Evolutionary conservation across 2,329 filamentous ascomycete genomes (phyloP), one percentile per base, ranked within the genome.

Genomic region (Endocalyx cinctus): DNA sequence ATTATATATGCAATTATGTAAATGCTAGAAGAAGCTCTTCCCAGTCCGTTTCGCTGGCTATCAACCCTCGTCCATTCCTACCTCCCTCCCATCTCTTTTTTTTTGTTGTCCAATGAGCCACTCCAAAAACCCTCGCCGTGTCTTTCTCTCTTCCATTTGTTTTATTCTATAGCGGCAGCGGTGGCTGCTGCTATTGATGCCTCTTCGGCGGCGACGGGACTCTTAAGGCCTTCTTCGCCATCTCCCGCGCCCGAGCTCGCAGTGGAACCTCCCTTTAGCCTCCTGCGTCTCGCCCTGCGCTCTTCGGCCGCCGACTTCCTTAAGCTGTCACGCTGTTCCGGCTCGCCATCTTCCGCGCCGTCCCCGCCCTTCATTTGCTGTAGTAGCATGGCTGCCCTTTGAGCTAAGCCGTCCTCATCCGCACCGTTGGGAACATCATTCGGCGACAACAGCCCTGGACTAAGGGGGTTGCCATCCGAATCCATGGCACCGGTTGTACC

Each of bases 331-430:
- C 78, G 61, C 61, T 72, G 65, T 55, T 77, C 66, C 14, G 63
- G 64, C 22, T 68, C 64, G 4, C 70, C 73, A 13, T 69, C 72
- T 15, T 74, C 76, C 35, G 47, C 77, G 26, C 79, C 74, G 30
- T 81, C 76, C 26, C 75, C 74, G 17, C 75, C 72, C 38, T 87
- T 77, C 60, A 96, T 82, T 28, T 87, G 87, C 54, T 94, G 85
- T 18, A 97, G 68, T 57, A 96, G 67, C 43, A 82, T 77, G 2
- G 87, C 87, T 3, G 90, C 89, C 33, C 88, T 78, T 47, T 89
- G 84, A 4, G 87, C 89, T 17, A 97, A 79, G 44, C 94, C 87
- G 58, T 89, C 72, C 38, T 74, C 72, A 31, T 64, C 63, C n/a
- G 33, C 44, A 32, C 35, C 46, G 10, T 45, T 40, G 18, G 50